A percentile compares a stretch with the other conserved stretches of the same genome.
Conservation (phyloP, 495 filamentous ascomycete species). For the Lindgomyces ingoldianus region DNA sequence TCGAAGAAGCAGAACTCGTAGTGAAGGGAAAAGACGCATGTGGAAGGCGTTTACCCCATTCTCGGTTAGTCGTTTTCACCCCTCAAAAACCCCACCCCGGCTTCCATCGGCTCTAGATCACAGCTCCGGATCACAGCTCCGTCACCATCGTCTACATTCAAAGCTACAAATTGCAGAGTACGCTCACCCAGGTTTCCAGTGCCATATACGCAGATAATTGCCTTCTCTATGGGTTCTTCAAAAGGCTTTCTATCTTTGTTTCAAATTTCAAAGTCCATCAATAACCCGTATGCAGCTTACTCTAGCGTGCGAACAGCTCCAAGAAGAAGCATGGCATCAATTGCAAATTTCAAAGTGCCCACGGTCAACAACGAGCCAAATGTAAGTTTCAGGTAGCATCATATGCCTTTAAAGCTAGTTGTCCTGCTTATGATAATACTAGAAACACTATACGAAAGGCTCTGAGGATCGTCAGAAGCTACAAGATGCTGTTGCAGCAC, state of each 20-base stretch:
- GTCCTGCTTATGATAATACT: slow-evolving; percentile 1
- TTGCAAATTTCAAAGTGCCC: slow-evolving; percentile 85
- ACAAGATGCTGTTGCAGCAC: slow-evolving; percentile 63
- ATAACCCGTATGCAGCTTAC: not conserved
- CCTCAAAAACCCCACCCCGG: slow-evolving; percentile 21
- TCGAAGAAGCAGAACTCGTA: too few species aligned
- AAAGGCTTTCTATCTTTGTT: slow-evolving; percentile 14
- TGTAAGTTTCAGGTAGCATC: slow-evolving; percentile 54
- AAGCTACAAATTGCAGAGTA: slow-evolving; percentile 15
- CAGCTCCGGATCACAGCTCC: slow-evolving; percentile 13
- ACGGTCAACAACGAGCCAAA: slow-evolving; percentile 90
- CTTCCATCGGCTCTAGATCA: slow-evolving; percentile 25
- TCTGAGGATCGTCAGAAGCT: slow-evolving; percentile 75
- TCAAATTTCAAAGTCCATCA: slow-evolving; percentile 10
- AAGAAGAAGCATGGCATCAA: slow-evolving; percentile 42
- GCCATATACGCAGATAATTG: not conserved
- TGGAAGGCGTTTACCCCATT: not conserved
- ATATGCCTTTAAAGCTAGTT: not conserved
- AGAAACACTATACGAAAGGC: slow-evolving; percentile 87
- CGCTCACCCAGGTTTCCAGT: not conserved
- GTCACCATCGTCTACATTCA: not conserved
- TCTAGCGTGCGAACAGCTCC: not conserved
- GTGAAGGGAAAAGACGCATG: not conserved
- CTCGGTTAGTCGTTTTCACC: not conserved
- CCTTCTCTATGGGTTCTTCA: slow-evolving; percentile 18